Evolutionary conservation across 345 rosid genomes (phyloP), one percentile per base, ranked within the genome.

Genomic region (Salix purpurea): DNA sequence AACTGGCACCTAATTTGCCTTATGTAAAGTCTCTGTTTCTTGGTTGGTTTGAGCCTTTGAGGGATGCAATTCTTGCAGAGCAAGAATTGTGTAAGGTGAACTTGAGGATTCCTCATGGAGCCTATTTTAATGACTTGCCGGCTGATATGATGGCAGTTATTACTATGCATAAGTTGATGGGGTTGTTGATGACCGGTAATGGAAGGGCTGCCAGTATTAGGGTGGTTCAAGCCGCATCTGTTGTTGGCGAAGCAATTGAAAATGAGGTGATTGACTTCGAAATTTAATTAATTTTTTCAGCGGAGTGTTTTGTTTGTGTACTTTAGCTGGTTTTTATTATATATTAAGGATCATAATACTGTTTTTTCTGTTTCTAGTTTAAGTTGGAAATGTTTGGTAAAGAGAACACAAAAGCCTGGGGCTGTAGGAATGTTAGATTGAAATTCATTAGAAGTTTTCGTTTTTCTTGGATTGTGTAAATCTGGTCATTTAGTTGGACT

Each of bases 31-130:
- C 98, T 16, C 77, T 93, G 75, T 92, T 96, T 80, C 91, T 93
- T 3, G 98, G 97, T 14, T 96, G 99, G 99, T 96, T 96, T 48
- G 97, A 93, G 87, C 99, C 98, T 72, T 50, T 96, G 75, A 86
- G 88, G 69, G 84, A 93, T 81, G 91, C 97, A 12, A 96, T 96
- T 82, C 84, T 77, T n/a, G 85, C 88, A 4, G 99, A 96, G 32
- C 94, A 92, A 76, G 91, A 87, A 66, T 30, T 69, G 24, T 84
- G 90, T 81, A 80, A 76, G 12, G 85, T 76, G 81, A 78, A 62
- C 65, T 24, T 69, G 74, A 91, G 77, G 76, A 72, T 81, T 18
- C 76, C 89, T 61, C 83, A 92, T 58, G 88, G 86, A 2, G 83
- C 89, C 1, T 88, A 84, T 79, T 86, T 92, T 26, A 82, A 84